Conservation (phyloP, 768 basidiomycete genomes). For the Phanerochaete carnosa region DNA sequence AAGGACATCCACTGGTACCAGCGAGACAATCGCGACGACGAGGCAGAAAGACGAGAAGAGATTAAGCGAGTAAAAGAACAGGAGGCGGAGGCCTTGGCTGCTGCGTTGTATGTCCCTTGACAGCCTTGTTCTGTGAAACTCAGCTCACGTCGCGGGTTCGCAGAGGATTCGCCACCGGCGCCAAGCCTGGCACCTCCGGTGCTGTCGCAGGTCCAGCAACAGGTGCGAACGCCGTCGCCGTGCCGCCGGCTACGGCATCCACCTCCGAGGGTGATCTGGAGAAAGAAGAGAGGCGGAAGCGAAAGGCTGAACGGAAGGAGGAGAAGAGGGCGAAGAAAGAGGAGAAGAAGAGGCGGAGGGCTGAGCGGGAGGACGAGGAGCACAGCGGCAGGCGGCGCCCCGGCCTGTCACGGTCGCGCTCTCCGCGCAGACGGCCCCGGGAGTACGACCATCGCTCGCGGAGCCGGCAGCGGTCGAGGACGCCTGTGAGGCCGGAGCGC, state of each 20-base stretch:
- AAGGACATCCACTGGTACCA: conserved; percentile 96
- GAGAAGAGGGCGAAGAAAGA: conserved; percentile 45
- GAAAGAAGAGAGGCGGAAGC: conserved; percentile 30
- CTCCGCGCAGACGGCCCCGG: conserved; percentile 24
- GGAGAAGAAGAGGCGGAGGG: conserved; percentile 53
- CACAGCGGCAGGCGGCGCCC: conserved; percentile 23
- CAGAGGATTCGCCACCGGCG: conserved; percentile 67
- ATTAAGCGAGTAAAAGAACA: conserved; percentile 79
- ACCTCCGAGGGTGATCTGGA: conserved; percentile 21
- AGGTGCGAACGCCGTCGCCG: conserved; percentile 29
- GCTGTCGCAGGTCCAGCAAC: conserved; percentile 19
- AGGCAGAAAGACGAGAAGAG: conserved; percentile 62
- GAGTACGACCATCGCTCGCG: conserved; percentile 10
- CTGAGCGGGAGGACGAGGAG: conserved; percentile 25
- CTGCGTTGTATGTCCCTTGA: conserved; percentile 60
- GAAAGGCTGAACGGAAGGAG: conserved; percentile 48
- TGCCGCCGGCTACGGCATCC: conserved; percentile 13
- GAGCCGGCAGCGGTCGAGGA: conserved; percentile 14
- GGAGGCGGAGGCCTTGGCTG: conserved; percentile 83
- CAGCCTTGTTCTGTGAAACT: not conserved
- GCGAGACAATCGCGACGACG: conserved; percentile 48
- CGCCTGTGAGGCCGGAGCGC: conserved; percentile 12
- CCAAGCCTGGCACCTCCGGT: conserved; percentile 12
- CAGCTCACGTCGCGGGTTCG: not conserved
- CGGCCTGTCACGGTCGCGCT: conserved; percentile 31